Percentiles rank a stretch among this genome's conserved stretches.
Conservation (phyloP, 2,329 filamentous ascomycete species). For the Phaeoacremonium minimum region DNA sequence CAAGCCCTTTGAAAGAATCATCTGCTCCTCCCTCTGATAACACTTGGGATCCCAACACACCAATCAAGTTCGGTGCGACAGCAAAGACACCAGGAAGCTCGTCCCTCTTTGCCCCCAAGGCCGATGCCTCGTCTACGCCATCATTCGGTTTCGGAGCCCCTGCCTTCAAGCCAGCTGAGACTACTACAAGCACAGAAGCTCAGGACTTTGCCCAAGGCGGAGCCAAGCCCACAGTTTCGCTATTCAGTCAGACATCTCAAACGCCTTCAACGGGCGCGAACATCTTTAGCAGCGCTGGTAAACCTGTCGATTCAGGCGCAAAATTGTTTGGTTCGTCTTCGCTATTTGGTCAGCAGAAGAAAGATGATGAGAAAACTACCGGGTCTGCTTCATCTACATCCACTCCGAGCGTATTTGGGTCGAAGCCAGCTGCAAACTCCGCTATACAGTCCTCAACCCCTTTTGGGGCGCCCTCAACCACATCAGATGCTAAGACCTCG, state of each 20-base stretch:
- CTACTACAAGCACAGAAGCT: constrained; percentile 10
- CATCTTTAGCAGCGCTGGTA: constrained; percentile 5
- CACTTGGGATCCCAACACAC: constrained; percentile 43
- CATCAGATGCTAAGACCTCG: no score
- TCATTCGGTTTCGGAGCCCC: no score
- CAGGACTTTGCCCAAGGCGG: constrained; percentile 12
- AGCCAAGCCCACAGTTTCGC: constrained; percentile 8
- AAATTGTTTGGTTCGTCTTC: constrained; percentile 2
- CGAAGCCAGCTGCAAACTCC: no score
- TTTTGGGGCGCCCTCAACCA: constrained; percentile 34
- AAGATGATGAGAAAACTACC: constrained; percentile 14
- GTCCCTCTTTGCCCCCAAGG: constrained; percentile 32
- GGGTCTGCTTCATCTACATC: constrained; percentile 17
- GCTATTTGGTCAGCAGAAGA: constrained; percentile 9
- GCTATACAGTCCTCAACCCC: constrained; percentile 24
- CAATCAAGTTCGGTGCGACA: constrained; percentile 52
- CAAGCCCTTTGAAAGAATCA: constrained; percentile 36
- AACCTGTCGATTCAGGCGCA: constrained; percentile 3
- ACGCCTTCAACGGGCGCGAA: constrained; percentile 7
- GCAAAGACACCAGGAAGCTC: constrained; percentile 23
- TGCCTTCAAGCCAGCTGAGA: no score
- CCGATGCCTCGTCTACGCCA: constrained; percentile 14
- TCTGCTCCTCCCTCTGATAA: constrained; percentile 29
- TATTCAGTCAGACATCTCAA: no score
- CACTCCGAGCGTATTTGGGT: constrained; percentile 6